Evolutionary conservation across 257 asterid species (phyloP), one percentile per base, ranked within the genome.

Genomic region (Dorcoceras hygrometricum): DNA sequence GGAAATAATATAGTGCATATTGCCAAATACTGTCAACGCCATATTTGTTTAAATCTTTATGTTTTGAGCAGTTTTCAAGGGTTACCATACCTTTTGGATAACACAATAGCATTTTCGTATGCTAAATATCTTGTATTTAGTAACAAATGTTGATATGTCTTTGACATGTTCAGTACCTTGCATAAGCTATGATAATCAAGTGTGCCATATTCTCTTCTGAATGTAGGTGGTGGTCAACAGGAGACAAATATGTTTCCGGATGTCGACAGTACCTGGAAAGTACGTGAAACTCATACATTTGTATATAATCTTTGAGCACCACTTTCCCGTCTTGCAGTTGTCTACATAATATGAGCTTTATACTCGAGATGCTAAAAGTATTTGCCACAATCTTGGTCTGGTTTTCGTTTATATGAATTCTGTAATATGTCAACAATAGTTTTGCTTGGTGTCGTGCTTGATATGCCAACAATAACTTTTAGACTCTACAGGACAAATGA

Each of bases 261-360:
- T 63, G 98, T 87, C 11, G 92, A 84, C 74, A 89, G 98, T 83
- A 72, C 91, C 72, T 91, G 98, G 96, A 91, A 84, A 43, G 51
- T 43, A 43, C 2, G 51, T 14, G 51, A 43, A 43, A 43, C 19
- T 43, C 51, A 4, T 14, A 43, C 14, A n/a, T 43, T 43, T 43
- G 51, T 43, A 4, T 14, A 39, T 39, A 39, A 39, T 39, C 0
- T 12, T 43, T 14, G 12, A 43, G 19, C 51, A 43, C 19, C 51
- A 43, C 51, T 12, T 14, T 43, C 19, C 14, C 6, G 51, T 43
- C 51, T 43, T 43, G 51, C 14, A 43, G 19, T 3, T 43, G 14
- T 19, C 51, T 11, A 14, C 51, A 2, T 12, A 43, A 43, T 43
- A 43, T 43, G 51, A 14, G 51, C 51, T 43, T 43, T 43, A 43